A percentile compares a stretch with the other conserved stretches of the same genome.
phyloP scores from a whole-genome alignment of 192 early-diverging fungal genomes.

The Coemansia sp. region DNA sequence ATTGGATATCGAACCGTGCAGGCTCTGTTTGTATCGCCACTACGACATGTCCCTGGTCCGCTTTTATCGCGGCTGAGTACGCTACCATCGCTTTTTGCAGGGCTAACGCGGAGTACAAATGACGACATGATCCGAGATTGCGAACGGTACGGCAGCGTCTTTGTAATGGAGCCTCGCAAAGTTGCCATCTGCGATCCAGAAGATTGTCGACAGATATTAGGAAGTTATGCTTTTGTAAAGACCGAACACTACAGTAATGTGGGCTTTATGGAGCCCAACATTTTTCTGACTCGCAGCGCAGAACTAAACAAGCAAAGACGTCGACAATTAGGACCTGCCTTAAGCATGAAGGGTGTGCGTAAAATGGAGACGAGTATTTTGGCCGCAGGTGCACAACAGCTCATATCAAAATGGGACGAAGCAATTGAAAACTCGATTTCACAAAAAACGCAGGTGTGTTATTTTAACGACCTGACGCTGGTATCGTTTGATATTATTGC shows the following conservation, averaged over 20 bases:
- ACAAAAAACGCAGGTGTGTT: constrained; percentile 13
- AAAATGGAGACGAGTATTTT: constrained; percentile 42
- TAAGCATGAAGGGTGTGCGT: constrained; percentile 19
- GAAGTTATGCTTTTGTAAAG: constrained; percentile 30
- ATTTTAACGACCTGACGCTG: constrained; percentile 24
- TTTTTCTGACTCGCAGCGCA: constrained; percentile 31
- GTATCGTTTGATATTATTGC: constrained; percentile 42
- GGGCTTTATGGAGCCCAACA: constrained; percentile 37
- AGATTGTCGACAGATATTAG: constrained; percentile 28
- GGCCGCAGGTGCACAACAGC: constrained; percentile 25
- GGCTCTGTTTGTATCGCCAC: constrained; percentile 24
- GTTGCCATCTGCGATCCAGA: constrained; percentile 36
- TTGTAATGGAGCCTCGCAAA: constrained; percentile 26
- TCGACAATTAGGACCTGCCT: constrained; percentile 32
- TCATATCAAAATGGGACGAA: constrained; percentile 31
- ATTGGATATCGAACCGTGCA: constrained; percentile 4
- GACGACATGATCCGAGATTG: constrained; percentile 28
- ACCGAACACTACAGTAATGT: constrained; percentile 23
- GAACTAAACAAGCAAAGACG: constrained; percentile 41
- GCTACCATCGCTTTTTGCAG: constrained; percentile 11
- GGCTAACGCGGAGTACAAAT: constrained; percentile 16
- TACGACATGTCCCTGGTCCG: constrained; percentile 29
- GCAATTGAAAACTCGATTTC: background rate
- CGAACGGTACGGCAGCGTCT: constrained; percentile 27
- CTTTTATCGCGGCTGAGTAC: constrained; percentile 17